These are phyloP conservation scores for Neurospora crassa DNA, from an alignment of 2,329 filamentous ascomycete species.

Conservation along the genomic window DNA sequence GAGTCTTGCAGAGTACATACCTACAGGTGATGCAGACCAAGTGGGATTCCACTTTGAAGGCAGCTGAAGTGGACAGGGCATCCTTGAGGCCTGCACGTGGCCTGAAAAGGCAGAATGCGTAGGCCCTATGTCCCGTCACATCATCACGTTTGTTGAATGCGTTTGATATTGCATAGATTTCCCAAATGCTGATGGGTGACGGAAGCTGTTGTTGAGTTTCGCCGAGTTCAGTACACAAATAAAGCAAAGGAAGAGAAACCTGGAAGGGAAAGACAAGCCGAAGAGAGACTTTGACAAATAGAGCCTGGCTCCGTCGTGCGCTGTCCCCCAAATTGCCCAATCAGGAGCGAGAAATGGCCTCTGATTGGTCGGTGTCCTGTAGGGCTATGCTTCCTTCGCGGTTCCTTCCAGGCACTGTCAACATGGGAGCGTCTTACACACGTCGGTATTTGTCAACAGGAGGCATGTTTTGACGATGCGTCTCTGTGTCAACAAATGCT, in stretches of 20 bases:
- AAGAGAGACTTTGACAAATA: not conserved
- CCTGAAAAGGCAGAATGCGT: not conserved
- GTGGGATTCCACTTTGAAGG: not conserved
- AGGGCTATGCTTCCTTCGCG: not conserved
- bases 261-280: not conserved
- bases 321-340: not conserved
- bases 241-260: not conserved
- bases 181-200: not conserved
- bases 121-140: not conserved
- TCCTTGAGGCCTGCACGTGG: not conserved
- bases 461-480: too few relatives aligned
- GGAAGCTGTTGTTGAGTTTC: not conserved
- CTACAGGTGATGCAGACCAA: not conserved
- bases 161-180: not conserved
- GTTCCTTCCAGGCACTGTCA: not conserved
- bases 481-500: too few relatives aligned
- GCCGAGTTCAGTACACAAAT: not conserved
- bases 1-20: not conserved
- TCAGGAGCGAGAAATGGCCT: not conserved
- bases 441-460: too few relatives aligned
- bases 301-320: not conserved
- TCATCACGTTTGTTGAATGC: not conserved
- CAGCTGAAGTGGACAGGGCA: not conserved
- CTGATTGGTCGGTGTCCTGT: not conserved
- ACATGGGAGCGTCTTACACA: not conserved